Evolutionary conservation across 306 rosid species (phyloP).

Genomic region (Neltuma alba): DNA sequence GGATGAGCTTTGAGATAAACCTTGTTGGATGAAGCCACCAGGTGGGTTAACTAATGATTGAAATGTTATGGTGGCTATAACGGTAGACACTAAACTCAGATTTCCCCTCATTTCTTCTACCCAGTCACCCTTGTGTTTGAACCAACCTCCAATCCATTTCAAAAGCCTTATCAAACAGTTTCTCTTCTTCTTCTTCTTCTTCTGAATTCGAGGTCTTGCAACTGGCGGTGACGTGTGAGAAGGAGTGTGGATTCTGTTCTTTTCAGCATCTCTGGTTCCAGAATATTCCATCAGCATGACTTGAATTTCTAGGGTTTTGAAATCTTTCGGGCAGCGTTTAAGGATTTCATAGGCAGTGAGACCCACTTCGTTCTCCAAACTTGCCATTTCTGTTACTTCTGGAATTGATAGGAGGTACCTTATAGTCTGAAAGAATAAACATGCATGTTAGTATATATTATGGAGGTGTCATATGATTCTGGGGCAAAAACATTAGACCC

Average conservation of each 20-base stretch:
- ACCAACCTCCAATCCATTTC: background rate
- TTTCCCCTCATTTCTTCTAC: background rate
- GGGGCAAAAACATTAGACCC: no score
- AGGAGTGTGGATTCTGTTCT: background rate
- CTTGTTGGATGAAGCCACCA: background rate
- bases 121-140: background rate
- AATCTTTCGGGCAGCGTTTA: background rate
- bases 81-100: background rate
- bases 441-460: background rate
- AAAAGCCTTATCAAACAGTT: background rate
- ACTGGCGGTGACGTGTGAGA: background rate
- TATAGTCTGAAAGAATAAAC: background rate
- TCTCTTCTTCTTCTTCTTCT: background rate
- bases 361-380: background rate
- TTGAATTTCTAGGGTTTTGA: conserved; percentile 18
- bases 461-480: no score
- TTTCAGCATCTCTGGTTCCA: background rate
- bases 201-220: background rate
- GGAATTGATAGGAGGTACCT: conserved; percentile 14
- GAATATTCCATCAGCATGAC: background rate
- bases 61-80: background rate
- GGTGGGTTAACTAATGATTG: background rate
- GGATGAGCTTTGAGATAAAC: background rate
- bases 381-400: background rate
- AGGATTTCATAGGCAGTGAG: background rate